phyloP scores from a whole-genome alignment of 768 basidiomycete species.

The Dentipellis fragilis region DNA sequence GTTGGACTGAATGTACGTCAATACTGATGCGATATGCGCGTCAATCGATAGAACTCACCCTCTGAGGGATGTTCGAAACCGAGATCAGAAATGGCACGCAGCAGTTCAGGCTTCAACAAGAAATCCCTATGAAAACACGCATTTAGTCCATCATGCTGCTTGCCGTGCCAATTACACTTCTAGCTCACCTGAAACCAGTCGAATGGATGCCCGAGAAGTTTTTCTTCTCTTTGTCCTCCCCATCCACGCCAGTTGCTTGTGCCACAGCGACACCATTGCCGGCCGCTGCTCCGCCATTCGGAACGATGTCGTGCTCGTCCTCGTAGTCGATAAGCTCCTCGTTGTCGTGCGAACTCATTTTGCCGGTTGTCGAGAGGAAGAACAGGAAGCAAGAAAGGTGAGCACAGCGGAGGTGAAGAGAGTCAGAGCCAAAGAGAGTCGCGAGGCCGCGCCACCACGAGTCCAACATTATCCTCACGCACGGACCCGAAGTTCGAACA shows the following conservation, averaged over 20 bases:
- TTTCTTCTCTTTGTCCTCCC: conserved; percentile 78
- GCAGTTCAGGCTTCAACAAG: conserved; percentile 91
- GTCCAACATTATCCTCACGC: conserved; percentile 1
- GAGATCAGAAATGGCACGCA: conserved; percentile 97
- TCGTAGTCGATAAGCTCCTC: conserved; percentile 94
- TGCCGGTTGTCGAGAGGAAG: conserved; percentile 19
- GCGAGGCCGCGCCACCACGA: conserved; percentile 9
- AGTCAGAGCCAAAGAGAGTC: conserved; percentile 16
- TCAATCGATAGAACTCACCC: conserved; percentile 40
- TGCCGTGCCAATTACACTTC: neutral
- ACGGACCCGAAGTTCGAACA: conserved; percentile 1
- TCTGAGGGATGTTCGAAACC: conserved; percentile 99
- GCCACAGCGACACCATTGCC: conserved; percentile 39
- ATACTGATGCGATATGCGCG: neutral
- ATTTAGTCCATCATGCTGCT: conserved; percentile 8
- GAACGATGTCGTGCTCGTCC: conserved; percentile 74
- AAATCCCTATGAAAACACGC: conserved; percentile 63
- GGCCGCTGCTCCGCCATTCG: conserved; percentile 43
- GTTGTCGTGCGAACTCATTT: conserved; percentile 78
- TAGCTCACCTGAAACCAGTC: conserved; percentile 89
- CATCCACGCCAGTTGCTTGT: conserved; percentile 24
- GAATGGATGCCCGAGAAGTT: conserved; percentile 99
- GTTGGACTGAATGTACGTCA: conserved; percentile 61
- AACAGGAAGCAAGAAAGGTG: conserved; percentile 21
- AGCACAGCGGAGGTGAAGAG: conserved; percentile 10